Evolutionary conservation across 2,329 filamentous ascomycete genomes (phyloP).

Genomic region (Aspergillus pseudoviridinutans): DNA sequence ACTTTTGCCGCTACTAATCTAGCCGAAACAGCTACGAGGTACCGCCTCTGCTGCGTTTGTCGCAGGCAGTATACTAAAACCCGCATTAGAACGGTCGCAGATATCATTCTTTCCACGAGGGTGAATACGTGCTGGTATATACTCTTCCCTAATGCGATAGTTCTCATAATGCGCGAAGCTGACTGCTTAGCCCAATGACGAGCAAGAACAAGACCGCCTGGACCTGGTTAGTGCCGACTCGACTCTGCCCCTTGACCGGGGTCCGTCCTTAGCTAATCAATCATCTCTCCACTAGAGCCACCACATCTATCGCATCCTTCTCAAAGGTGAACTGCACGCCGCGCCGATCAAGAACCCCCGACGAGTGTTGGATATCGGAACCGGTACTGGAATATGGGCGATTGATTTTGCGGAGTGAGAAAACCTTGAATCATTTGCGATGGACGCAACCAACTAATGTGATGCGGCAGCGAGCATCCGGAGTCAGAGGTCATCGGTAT

Average conservation of each 20-base stretch:
- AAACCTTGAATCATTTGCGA: neutral
- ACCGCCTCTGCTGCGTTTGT: neutral
- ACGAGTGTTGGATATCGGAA: constrained; percentile 33
- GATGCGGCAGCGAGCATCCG: constrained; percentile 20
- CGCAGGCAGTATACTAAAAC: neutral
- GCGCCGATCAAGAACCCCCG: constrained; percentile 24
- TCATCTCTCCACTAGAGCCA: constrained; percentile 21
- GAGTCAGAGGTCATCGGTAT: constrained; percentile 29
- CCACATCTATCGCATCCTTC: constrained; percentile 32
- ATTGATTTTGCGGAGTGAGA: constrained; percentile 36
- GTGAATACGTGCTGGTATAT: constrained; percentile 27
- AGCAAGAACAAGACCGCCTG: constrained; percentile 34
- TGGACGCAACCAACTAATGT: neutral
- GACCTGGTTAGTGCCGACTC: constrained; percentile 23
- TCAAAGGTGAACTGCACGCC: constrained; percentile 25
- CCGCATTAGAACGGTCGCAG: constrained; percentile 26
- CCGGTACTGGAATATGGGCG: constrained; percentile 36
- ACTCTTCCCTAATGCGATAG: neutral
- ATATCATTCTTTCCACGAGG: constrained; percentile 31
- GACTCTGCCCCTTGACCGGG: neutral
- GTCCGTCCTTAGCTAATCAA: neutral
- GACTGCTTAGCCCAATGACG: constrained; percentile 27
- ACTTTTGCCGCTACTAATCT: constrained; percentile 6
- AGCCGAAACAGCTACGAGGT: constrained; percentile 27
- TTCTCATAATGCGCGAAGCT: neutral